Percentiles rank a stretch among this genome's conserved stretches.
These are phyloP conservation scores for Penicillium goetzii DNA, from an alignment of 495 filamentous ascomycete genomes.

Conservation along the genomic window DNA sequence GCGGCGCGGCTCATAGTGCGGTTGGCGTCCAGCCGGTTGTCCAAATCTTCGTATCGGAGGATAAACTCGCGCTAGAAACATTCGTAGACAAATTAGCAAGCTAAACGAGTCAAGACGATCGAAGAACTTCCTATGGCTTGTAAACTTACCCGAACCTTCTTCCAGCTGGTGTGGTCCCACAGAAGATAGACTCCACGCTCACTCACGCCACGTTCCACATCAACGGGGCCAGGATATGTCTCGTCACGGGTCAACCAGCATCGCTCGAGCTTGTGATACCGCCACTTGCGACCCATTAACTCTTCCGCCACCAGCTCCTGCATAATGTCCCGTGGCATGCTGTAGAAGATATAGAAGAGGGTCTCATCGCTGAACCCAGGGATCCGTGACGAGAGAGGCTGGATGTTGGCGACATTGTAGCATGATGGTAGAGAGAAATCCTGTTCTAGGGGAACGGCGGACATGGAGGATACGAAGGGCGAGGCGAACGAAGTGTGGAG, in stretches of 20 bases:
- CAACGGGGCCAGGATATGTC: conserved; percentile 63
- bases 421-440: conserved; percentile 80
- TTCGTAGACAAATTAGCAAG: conserved; percentile 8
- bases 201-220: conserved; percentile 63
- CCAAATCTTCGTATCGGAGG: conserved; percentile 77
- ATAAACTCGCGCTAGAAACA: conserved; percentile 71
- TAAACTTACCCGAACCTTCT: conserved; percentile 71
- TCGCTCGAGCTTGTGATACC: conserved; percentile 86
- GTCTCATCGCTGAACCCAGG: conserved; percentile 87
- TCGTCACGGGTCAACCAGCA: conserved; percentile 93
- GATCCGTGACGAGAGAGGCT: conserved; percentile 76
- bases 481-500: conserved; percentile 68
- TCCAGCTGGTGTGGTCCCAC: conserved; percentile 85
- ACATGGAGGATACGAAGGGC: conserved; percentile 70
- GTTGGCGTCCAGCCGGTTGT: conserved; percentile 56
- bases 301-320: conserved; percentile 85
- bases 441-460: conserved; percentile 70
- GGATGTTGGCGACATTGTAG: conserved; percentile 86
- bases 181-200: conserved; percentile 89
- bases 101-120: too few species aligned
- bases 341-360: conserved; percentile 94
- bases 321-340: conserved; percentile 78
- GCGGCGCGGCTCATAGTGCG: conserved; percentile 37
- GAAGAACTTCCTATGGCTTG: neutral
- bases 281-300: conserved; percentile 83